Evolutionary conservation across 768 basidiomycete species (phyloP), one percentile per base, ranked within the genome.

Genomic region (Rickenella mellea): DNA sequence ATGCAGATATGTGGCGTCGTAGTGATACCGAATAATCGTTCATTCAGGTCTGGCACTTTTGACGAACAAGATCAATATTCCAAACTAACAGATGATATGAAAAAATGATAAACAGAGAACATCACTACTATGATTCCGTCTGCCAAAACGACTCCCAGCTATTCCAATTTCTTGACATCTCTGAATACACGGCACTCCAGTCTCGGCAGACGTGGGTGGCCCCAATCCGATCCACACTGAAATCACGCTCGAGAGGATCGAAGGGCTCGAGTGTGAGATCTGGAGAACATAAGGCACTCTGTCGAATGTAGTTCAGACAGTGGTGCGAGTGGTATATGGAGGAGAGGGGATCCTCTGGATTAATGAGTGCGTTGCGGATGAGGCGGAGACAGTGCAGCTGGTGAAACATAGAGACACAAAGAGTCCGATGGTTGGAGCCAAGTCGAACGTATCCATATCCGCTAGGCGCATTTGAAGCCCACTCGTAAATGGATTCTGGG

Each of bases 301-400:
- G 59, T 11, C 63, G 50, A 12, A 65, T 47, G 46, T 65, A 65
- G 52, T 62, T 60, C 51, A 64, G 49, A 53, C 67, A 68, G 41
- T 68, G 67, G 4, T 36, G 27, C 22, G 36, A 21, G 36, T 48
- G 47, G 9, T 4, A 17, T 7, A 36, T 19, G 10, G 19, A 17
- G 10, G 24, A 17, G 12, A 19, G 33, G 19, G 33, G 19, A 22
- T 36, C 33, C 19, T 36, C 24, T 17, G 33, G 33, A 22, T 36
- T 36, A 15, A 19, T 37, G 30, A 56, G 51, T 14, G 56, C 57
- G 2, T 46, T 54, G 12, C 65, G 62, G 15, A 66, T 62, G 39
- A 58, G 46, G 36, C 65, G 59, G 11, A 74, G 49, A 41, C 71
- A 74, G 46, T 74, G 72, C 14, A 70, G 60, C 46, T 74, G 64